Conservation (phyloP, 768 basidiomycete species). For the Serendipita vermifera region DNA sequence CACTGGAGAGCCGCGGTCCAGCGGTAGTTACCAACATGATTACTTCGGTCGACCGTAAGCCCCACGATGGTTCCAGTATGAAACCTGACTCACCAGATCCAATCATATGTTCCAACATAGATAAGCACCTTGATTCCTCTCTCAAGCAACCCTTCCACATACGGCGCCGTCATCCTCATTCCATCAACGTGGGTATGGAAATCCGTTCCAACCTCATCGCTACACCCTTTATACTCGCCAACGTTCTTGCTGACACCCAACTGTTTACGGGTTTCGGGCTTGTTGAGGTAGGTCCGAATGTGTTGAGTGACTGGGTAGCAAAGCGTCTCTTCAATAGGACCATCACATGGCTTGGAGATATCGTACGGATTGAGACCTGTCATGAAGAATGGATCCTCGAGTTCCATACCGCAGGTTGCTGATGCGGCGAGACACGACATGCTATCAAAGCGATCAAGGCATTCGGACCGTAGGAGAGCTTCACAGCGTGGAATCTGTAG, state of each 20-base stretch:
- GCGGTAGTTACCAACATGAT: constrained; percentile 51
- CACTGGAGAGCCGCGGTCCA: constrained; percentile 68
- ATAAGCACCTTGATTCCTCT: constrained; percentile 40
- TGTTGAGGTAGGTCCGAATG: constrained; percentile 50
- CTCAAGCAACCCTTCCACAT: constrained; percentile 43
- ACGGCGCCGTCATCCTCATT: constrained; percentile 20
- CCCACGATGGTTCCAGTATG: neutral
- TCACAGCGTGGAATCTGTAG: constrained; percentile 57
- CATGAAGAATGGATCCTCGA: constrained; percentile 35
- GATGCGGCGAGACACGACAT: constrained; percentile 57
- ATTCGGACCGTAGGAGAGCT: constrained; percentile 40
- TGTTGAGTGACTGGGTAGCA: constrained; percentile 46
- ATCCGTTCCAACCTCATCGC: constrained; percentile 31
- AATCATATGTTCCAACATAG: constrained; percentile 51
- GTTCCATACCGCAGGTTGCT: constrained; percentile 46
- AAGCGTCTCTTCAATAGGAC: constrained; percentile 33
- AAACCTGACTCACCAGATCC: constrained; percentile 38
- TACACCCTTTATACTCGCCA: constrained; percentile 47
- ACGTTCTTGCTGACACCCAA: constrained; percentile 45
- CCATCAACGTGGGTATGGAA: constrained; percentile 46
- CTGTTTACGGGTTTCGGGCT: constrained; percentile 35
- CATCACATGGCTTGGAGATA: constrained; percentile 47
- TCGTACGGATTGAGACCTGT: constrained; percentile 47
- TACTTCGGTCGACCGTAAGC: constrained; percentile 24
- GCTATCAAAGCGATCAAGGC: constrained; percentile 52